Conservation (phyloP, 202 grass and related monocot species). For the Musa balbisiana region DNA sequence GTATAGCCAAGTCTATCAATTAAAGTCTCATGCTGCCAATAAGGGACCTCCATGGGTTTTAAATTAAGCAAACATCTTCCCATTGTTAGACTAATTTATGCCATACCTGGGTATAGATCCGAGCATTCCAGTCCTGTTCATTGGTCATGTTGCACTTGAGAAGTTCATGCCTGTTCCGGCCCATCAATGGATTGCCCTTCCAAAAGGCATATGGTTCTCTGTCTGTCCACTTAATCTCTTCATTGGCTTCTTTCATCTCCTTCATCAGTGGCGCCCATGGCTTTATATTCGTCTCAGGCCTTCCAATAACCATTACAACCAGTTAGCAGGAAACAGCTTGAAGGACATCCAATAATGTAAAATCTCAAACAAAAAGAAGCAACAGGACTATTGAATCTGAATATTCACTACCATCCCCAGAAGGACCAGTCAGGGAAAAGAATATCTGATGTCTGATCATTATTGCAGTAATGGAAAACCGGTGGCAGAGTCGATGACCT, state of each 20-base stretch:
- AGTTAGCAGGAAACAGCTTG: not conserved
- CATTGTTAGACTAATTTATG: not conserved
- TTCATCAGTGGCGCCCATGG: constrained; percentile 10
- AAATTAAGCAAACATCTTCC: too few species aligned
- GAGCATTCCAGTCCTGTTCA: constrained; percentile 29
- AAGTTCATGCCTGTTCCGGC: constrained; percentile 24
- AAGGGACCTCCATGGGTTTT: too few species aligned
- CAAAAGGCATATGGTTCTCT: constrained; percentile 27
- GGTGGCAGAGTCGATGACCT: not conserved
- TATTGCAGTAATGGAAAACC: constrained; percentile 15
- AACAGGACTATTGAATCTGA: not conserved
- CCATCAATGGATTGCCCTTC: constrained; percentile 22
- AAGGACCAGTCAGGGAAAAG: constrained; percentile 17
- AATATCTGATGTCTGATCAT: constrained; percentile 10
- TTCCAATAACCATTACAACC: not conserved
- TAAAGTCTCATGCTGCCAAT: too few species aligned
- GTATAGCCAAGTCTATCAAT: not conserved
- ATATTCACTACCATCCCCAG: constrained; percentile 11
- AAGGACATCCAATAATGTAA: not conserved
- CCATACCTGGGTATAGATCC: constrained; percentile 36
- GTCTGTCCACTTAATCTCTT: constrained; percentile 19
- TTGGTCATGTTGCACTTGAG: constrained; percentile 33
- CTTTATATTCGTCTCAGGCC: constrained; percentile 21
- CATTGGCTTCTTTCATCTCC: constrained; percentile 22
- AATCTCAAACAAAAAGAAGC: not conserved